A percentile compares a stretch with the other conserved stretches of the same genome.
Conservation (phyloP, 139 green algal genomes). For the Picochlorum sp. region DNA sequence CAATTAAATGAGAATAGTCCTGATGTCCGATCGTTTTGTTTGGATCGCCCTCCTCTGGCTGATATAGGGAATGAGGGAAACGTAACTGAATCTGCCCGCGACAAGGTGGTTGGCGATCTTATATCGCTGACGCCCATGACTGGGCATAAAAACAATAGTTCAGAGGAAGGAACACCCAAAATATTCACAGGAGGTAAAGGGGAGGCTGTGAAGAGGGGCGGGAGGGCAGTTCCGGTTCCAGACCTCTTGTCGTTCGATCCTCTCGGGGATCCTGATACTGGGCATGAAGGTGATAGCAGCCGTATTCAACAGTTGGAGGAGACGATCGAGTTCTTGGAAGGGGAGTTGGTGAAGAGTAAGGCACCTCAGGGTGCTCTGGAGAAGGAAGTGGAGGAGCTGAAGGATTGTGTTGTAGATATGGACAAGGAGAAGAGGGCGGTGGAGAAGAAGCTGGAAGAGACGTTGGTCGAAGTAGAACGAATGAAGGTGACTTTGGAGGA, state of each 20-base stretch:
- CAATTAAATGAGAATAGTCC: conserved; percentile 1
- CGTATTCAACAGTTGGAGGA: neutral
- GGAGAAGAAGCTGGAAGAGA: neutral
- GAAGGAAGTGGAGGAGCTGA: neutral
- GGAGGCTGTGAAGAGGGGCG: too few species aligned
- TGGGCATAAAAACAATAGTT: neutral
- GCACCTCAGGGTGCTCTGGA: neutral
- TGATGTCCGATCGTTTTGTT: neutral
- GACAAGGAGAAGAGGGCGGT: neutral
- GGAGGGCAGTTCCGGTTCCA: neutral
- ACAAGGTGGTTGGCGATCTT: neutral
- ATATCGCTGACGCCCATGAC: neutral
- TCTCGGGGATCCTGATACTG: neutral
- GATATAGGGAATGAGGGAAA: neutral
- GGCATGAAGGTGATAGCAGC: neutral
- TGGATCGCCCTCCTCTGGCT: neutral
- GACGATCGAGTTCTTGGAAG: neutral
- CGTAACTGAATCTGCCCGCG: neutral
- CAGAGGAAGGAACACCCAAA: neutral
- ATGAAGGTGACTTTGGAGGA: neutral
- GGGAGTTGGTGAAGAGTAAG: neutral
- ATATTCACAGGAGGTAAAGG: neutral
- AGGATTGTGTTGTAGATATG: neutral
- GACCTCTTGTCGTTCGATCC: neutral
- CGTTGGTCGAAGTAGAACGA: neutral